Base-by-base conservation (phyloP, 169 alveolate species). In the Miamiensis avidus region DNA sequence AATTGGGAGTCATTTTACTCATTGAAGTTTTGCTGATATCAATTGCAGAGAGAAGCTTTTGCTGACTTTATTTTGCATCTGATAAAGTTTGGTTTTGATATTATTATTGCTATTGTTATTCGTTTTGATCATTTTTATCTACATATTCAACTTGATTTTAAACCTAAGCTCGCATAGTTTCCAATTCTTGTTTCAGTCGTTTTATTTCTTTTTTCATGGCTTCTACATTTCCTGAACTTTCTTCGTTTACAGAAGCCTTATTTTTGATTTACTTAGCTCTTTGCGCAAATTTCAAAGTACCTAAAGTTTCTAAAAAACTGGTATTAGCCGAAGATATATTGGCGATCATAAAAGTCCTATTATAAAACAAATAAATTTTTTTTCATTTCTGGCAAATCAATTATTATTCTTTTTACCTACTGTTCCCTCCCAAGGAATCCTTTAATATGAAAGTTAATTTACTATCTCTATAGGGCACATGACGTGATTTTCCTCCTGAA, bases 401-500 rank as follows among this genome's bases (percentile, higher is more conserved):
- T 49, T 49, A 49, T 11, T 11, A 49, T 49, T 49, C 20, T 11
- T 49, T 49, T 11, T 49, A 49, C 69, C 69, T 95, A 15, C 96
- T 86, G 86, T 97, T 97, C 27, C 98, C 98, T 65, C 98, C 98
- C 31, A 97, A 88, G 11, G 97, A 92, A 77, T 96, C 98, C 84
- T 93, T 93, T 34, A 97, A 92, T 75, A 97, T 87, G 76, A 91
- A 91, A 1, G 99, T 97, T 75, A 97, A 91, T 91, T 97, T 97
- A 87, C 96, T 90, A 76, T 97, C 98, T 85, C 99, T 87, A 82
- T 96, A 97, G 29, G 91, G 97, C 0, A 95, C 91, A 91, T 91
- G 96, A 29, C 95, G 84, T 25, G 92, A 89, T 29, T 65, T 79
- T 65, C 93, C 95, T 81, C 91, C 89, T 31, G 91, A 87, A 75